phyloP scores from a whole-genome alignment of 2,329 filamentous ascomycete genomes.

The Pseudofabraea citricarpa region DNA sequence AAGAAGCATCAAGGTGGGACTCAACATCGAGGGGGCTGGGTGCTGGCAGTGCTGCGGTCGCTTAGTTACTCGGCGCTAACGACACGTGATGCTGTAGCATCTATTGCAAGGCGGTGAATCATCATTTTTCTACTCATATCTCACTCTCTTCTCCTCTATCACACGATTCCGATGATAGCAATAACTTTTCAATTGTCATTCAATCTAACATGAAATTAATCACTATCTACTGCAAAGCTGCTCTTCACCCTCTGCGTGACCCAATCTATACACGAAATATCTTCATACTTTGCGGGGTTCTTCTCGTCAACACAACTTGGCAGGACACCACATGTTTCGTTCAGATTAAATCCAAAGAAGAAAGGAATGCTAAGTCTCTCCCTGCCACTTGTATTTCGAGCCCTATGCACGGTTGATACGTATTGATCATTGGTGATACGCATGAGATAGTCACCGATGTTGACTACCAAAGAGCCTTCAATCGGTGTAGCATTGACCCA shows the following conservation, averaged over 20 bases:
- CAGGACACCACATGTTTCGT: neutral
- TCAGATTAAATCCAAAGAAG: constrained; percentile 65
- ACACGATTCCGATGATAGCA: no score
- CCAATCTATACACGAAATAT: neutral
- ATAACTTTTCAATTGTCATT: no score
- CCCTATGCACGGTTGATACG: constrained; percentile 73
- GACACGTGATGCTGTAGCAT: no score
- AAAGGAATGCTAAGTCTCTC: constrained; percentile 75
- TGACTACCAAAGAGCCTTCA: constrained; percentile 36
- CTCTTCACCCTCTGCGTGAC: neutral
- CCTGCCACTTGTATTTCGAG: constrained; percentile 66
- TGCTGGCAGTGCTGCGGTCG: neutral
- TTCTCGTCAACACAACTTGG: constrained; percentile 14
- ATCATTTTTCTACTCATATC: no score
- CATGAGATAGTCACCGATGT: constrained; percentile 57
- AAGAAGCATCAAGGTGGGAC: no score
- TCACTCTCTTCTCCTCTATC: no score
- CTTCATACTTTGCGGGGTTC: constrained; percentile 18
- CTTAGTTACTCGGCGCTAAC: no score
- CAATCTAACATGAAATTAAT: no score
- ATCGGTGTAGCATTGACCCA: constrained; percentile 41
- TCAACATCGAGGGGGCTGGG: neutral
- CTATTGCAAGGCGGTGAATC: no score
- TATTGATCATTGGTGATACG: constrained; percentile 77
- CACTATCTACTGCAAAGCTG: no score